Evolutionary conservation across 345 rosid genomes (phyloP).

Genomic region (Conringia planisiliqua): DNA sequence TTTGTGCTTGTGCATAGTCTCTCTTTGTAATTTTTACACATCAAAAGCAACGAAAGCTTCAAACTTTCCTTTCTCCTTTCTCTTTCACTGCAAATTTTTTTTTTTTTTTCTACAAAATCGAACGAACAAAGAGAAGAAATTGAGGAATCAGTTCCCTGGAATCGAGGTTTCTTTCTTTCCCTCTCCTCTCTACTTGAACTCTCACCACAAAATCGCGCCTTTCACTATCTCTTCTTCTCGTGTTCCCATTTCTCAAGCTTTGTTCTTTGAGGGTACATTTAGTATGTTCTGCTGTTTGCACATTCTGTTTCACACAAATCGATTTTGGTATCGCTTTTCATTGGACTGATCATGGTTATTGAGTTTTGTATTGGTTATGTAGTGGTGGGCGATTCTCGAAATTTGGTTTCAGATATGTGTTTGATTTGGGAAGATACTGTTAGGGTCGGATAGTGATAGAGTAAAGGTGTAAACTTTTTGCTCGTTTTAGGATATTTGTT

Average conservation of each 20-base stretch:
- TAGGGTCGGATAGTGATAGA: conserved; percentile 17
- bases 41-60: conserved; percentile 35
- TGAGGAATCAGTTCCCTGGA: conserved; percentile 21
- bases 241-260: conserved; percentile 9
- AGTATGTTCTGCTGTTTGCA: neutral
- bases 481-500: neutral
- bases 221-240: conserved; percentile 13
- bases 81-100: conserved; percentile 22
- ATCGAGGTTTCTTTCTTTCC: conserved; percentile 24
- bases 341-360: neutral
- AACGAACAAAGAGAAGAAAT: neutral
- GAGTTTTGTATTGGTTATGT: neutral
- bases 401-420: neutral
- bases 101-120: neutral
- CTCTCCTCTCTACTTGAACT: conserved; percentile 11
- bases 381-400: neutral
- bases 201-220: conserved; percentile 12
- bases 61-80: conserved; percentile 35
- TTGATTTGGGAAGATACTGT: conserved; percentile 19
- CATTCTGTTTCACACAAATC: neutral
- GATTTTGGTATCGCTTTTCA: neutral
- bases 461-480: conserved; percentile 10
- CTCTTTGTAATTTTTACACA: conserved; percentile 13
- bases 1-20: neutral
- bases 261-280: conserved; percentile 17